Base-by-base conservation (phyloP, 352 stramenopile species). In the Phytophthora fragariae region DNA sequence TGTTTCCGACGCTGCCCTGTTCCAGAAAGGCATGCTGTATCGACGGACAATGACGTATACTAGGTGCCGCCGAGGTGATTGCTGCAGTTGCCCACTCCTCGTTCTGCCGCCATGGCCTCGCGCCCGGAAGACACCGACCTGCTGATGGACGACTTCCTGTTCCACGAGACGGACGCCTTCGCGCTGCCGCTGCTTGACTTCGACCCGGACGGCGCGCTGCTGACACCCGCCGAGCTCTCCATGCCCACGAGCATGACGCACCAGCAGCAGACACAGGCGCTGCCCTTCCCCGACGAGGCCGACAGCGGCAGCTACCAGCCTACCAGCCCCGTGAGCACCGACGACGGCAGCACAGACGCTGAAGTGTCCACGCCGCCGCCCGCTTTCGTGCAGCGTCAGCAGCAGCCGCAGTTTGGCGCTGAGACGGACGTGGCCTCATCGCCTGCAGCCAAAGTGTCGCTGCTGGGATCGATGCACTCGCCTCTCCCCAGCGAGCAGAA, bases 61-160 rank as follows among this genome's bases (percentile, higher is more conserved):
- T 5, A 50, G 44, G 44, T 50, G 4, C 10, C 17, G 4, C 17
- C 10, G 15, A 14, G 17, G 5, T 6, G 44, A 50, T 50, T 50
- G 44, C 44, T 50, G 3, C 17, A 11, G 15, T 8, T 50, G 44
- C 17, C 2, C 17, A 21, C 17, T 21, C 17, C 44, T 14, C 41
- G 29, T 50, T 37, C 37, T 12, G 39, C 50, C 44, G 47, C 61
- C 14, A 62, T 66, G 65, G 44, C 62, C 27, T 64, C 54, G 54
- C 44, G 37, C 2, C 31, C 31, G 44, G 49, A 61, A 14, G 54
- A 67, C 24, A 17, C 24, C 19, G 63, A 70, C 27, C 53, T 73
- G 37, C 46, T 90, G 62, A 79, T 88, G 76, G 83, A 88, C 74
- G 83, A 89, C 46, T 75, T 91, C 27, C 74, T 91, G 47, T 71